Conservation (phyloP, 371 early-diverging fungal genomes). For the Mucor plumbeus region DNA sequence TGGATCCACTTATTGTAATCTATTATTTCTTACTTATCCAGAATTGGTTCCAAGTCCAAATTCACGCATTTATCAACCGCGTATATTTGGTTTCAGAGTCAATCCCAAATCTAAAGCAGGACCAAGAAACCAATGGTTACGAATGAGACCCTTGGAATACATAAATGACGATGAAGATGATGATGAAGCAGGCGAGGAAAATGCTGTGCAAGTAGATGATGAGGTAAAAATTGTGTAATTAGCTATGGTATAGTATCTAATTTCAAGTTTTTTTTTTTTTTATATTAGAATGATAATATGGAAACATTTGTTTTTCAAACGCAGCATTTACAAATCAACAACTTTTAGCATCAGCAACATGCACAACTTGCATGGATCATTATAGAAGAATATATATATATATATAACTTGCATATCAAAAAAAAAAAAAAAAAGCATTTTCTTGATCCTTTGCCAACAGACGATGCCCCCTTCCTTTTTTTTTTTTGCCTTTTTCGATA, state of each 20-base stretch:
- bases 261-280: not conserved
- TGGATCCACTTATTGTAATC: constrained; percentile 94
- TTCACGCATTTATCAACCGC: constrained; percentile 69
- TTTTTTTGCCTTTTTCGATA: too few species aligned
- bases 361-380: too few species aligned
- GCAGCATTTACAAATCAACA: not conserved
- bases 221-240: not conserved
- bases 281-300: not conserved
- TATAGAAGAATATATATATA: too few species aligned
- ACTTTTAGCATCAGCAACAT: not conserved
- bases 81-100: constrained; percentile 84
- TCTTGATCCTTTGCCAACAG: too few species aligned
- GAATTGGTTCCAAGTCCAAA: constrained; percentile 67
- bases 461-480: too few species aligned
- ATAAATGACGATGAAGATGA: constrained; percentile 37
- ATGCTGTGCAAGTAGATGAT: constrained; percentile 6
- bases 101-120: constrained; percentile 61
- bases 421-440: too few species aligned
- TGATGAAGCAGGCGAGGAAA: not conserved
- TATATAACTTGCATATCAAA: too few species aligned
- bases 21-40: constrained; percentile 87
- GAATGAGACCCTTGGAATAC: constrained; percentile 56
- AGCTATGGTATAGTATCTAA: too few species aligned
- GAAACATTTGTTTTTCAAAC: constrained; percentile 2
- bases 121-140: constrained; percentile 81